phyloP scores from a whole-genome alignment of 2,329 filamentous ascomycete species.

The Cephalotrichum gorgonifer region DNA sequence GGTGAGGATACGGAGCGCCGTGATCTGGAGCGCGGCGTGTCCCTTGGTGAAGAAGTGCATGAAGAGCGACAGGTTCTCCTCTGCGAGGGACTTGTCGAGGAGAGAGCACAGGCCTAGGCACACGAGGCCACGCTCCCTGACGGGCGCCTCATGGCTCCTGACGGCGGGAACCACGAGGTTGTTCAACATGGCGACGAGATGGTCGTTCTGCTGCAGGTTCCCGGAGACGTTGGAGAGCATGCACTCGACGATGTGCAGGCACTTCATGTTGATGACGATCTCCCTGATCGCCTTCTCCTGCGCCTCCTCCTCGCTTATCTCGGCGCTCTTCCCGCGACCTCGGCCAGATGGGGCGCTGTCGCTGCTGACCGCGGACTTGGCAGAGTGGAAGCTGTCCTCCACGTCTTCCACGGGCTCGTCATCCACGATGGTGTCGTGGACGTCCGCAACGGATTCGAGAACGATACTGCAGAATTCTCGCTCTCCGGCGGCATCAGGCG shows the following conservation, averaged over 20 bases:
- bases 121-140: conserved; percentile 80
- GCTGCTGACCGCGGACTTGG: conserved; percentile 71
- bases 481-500: conserved; percentile 61
- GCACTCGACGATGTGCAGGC: conserved; percentile 91
- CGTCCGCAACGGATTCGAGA: conserved; percentile 88
- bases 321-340: conserved; percentile 25
- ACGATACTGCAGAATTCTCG: conserved; percentile 77
- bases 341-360: conserved; percentile 44
- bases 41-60: conserved; percentile 95
- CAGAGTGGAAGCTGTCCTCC: conserved; percentile 81
- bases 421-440: conserved; percentile 85
- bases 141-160: conserved; percentile 81
- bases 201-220: conserved; percentile 77
- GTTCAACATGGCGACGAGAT: conserved; percentile 96
- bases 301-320: conserved; percentile 53
- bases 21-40: conserved; percentile 80
- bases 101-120: conserved; percentile 87
- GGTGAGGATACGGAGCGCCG: conserved; percentile 80
- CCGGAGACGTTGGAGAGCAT: conserved; percentile 91
- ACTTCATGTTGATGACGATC: conserved; percentile 97
- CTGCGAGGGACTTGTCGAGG: conserved; percentile 80
- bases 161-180: conserved; percentile 94
- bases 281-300: conserved; percentile 72
- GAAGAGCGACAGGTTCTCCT: conserved; percentile 86
- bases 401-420: conserved; percentile 48